Evolutionary conservation across 2,329 filamentous ascomycete species (phyloP).

Genomic region (Ramularia endophylla): DNA sequence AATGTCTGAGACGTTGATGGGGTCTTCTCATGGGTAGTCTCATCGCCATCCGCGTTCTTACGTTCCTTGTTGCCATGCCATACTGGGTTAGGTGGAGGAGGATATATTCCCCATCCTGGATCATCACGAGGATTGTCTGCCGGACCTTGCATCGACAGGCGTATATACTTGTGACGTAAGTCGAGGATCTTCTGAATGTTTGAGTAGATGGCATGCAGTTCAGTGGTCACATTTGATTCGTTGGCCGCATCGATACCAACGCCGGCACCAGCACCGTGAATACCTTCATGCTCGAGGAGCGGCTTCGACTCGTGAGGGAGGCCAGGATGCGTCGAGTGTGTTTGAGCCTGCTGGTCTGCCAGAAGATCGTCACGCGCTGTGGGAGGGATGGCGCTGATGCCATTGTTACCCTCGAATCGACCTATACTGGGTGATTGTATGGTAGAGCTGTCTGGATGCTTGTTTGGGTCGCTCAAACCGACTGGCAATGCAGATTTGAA

Average conservation of each 20-base stretch:
- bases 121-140: slow-evolving; percentile 85
- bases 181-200: slow-evolving; percentile 90
- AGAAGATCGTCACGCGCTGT: slow-evolving; percentile 24
- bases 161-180: slow-evolving; percentile 80
- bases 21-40: slow-evolving; percentile 10
- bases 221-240: slow-evolving; percentile 74
- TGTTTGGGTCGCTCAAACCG: slow-evolving; percentile 30
- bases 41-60: slow-evolving; percentile 13
- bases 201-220: slow-evolving; percentile 78
- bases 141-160: slow-evolving; percentile 72
- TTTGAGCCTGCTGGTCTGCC: slow-evolving; percentile 44
- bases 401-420: slow-evolving; percentile 22
- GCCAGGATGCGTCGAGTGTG: slow-evolving; percentile 46
- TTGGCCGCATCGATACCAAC: slow-evolving; percentile 61
- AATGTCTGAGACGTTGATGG: slow-evolving; percentile 19
- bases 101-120: slow-evolving; percentile 80
- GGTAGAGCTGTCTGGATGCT: slow-evolving; percentile 24
- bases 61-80: slow-evolving; percentile 54
- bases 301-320: slow-evolving; percentile 53
- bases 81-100: slow-evolving; percentile 81
- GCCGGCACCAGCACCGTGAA: slow-evolving; percentile 53
- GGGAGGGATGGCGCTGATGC: slow-evolving; percentile 5
- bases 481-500: slow-evolving; percentile 32
- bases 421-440: slow-evolving; percentile 28
- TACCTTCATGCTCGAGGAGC: slow-evolving; percentile 48